Conservation (phyloP, 2,329 filamentous ascomycete species). For the Fusarium algeriense region DNA sequence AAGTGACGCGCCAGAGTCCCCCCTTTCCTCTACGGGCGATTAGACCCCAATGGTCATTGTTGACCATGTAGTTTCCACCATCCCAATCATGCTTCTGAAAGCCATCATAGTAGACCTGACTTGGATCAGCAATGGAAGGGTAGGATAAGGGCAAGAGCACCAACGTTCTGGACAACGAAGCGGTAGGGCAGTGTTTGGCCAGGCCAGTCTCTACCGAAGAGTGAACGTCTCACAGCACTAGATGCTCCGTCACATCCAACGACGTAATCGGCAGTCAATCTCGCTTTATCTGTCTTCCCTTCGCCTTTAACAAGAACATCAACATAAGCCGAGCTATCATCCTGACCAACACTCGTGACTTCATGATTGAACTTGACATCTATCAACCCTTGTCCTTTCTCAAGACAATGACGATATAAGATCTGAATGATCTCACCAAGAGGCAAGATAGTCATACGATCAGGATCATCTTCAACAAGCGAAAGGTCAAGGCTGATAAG, state of each 20-base stretch:
- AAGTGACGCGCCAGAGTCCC: slow-evolving; percentile 6
- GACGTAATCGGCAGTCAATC: slow-evolving; percentile 1
- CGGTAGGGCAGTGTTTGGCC: not conserved
- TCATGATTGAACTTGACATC: slow-evolving; percentile 7
- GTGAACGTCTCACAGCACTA: not conserved
- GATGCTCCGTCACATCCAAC: slow-evolving; percentile 14
- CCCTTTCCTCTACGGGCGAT: not conserved
- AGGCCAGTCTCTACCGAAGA: slow-evolving; percentile 8
- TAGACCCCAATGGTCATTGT: slow-evolving; percentile 6
- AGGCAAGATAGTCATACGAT: slow-evolving; percentile 3
- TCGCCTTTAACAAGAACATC: not conserved
- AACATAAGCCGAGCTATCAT: not conserved
- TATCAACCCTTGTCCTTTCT: not conserved
- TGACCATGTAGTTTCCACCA: slow-evolving; percentile 7
- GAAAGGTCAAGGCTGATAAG: slow-evolving; percentile 4
- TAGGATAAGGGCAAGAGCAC: fast-evolving
- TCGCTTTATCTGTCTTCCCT: fast-evolving
- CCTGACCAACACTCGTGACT: not conserved
- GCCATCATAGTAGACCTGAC: slow-evolving; percentile 8
- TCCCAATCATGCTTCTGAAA: slow-evolving; percentile 8
- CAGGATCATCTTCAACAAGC: slow-evolving; percentile 10
- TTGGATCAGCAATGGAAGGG: fast-evolving
- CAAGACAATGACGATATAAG: not conserved
- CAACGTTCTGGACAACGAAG: slow-evolving; percentile 7
- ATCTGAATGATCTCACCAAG: slow-evolving; percentile 10